A percentile compares a stretch with the other conserved stretches of the same genome.
Conservation (phyloP, 352 stramenopile species). For the Thraustochytrium striatum region DNA sequence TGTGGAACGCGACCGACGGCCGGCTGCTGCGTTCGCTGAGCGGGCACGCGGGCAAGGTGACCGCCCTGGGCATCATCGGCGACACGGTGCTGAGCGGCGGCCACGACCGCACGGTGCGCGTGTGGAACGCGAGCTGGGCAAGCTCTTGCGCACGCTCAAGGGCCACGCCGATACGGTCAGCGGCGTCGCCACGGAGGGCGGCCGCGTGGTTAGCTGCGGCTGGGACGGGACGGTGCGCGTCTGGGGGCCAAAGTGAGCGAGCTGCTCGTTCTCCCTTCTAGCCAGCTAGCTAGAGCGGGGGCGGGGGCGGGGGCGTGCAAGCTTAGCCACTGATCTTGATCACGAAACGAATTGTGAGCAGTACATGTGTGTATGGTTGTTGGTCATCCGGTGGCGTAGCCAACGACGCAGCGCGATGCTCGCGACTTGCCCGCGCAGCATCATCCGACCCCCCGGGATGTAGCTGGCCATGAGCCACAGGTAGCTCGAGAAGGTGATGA, state of each 20-base stretch:
- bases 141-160: neutral
- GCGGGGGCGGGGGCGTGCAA: no score
- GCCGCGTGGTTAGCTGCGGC: neutral
- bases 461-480: conserved; percentile 46
- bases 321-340: no score
- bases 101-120: neutral
- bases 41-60: neutral
- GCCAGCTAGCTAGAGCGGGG: no score
- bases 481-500: conserved; percentile 37
- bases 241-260: no score
- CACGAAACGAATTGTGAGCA: no score
- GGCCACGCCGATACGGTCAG: neutral
- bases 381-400: no score
- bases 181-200: neutral
- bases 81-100: neutral
- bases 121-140: neutral
- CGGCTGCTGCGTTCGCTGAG: neutral
- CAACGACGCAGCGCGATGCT: no score
- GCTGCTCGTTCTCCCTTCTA: no score
- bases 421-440: conserved; percentile 17
- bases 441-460: conserved; percentile 19
- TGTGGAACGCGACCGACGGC: neutral
- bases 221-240: neutral
- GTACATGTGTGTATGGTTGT: no score
- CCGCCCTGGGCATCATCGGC: neutral